phyloP scores from a whole-genome alignment of 2,329 filamentous ascomycete species.

The Helicocarpus griseus region DNA sequence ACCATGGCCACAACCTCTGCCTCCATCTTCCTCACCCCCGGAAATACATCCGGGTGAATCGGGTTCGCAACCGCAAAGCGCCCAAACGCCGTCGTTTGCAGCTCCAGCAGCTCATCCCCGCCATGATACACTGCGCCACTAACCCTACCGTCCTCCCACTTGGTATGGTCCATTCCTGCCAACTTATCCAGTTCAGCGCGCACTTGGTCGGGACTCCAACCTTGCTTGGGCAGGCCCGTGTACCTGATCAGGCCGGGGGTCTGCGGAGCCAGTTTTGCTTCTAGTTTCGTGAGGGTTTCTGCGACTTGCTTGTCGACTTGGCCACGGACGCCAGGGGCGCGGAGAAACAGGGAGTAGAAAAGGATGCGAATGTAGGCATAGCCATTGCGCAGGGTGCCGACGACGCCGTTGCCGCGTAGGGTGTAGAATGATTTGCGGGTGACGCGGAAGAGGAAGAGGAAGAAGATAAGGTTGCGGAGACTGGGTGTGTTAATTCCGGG shows the following conservation, averaged over 20 bases:
- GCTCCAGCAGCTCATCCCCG: constrained; percentile 65
- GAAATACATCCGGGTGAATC: constrained; percentile 96
- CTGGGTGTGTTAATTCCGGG: constrained; percentile 33
- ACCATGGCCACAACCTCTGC: constrained; percentile 97
- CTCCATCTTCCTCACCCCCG: constrained; percentile 97
- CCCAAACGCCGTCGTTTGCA: constrained; percentile 88
- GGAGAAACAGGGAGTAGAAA: constrained; percentile 76
- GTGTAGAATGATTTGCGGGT: constrained; percentile 71
- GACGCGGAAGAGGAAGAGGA: constrained; percentile 78
- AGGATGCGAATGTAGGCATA: constrained; percentile 63
- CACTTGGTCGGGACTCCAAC: constrained; percentile 70
- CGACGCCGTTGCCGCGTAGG: constrained; percentile 75
- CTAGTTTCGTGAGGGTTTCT: constrained; percentile 69
- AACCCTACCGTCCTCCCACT: constrained; percentile 93
- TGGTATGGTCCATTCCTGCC: constrained; percentile 79
- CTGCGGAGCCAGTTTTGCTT: constrained; percentile 70
- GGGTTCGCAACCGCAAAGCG: constrained; percentile 94
- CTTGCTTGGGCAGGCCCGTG: constrained; percentile 68
- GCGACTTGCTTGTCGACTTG: constrained; percentile 78
- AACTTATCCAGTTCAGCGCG: constrained; percentile 69
- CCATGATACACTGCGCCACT: constrained; percentile 96
- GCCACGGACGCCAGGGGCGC: constrained; percentile 72
- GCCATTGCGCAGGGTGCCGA: constrained; percentile 66
- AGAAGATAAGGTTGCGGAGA: constrained; percentile 76
- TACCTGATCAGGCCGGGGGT: constrained; percentile 63